A percentile compares a stretch with the other conserved stretches of the same genome.
Evolutionary conservation across 73 alveolate genomes (phyloP).

Genomic region (Uronychia binucleata): DNA sequence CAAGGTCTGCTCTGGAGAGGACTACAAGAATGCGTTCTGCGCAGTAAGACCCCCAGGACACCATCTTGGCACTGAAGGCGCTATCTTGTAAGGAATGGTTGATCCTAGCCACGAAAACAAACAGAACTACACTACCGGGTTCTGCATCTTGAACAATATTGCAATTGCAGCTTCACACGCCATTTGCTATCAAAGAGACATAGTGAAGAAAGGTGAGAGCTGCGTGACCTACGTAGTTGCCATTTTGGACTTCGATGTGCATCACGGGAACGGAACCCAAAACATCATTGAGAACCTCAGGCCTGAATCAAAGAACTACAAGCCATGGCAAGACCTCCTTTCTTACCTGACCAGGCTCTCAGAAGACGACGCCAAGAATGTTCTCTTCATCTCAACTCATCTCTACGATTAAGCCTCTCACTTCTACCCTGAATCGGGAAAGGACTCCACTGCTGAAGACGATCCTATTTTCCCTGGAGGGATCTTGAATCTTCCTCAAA

Average conservation of each 20-base stretch:
- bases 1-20: background rate
- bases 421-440: slow-evolving; percentile 63
- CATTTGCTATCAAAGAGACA: slow-evolving; percentile 58
- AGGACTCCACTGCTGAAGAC: slow-evolving; percentile 46
- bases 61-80: slow-evolving; percentile 89
- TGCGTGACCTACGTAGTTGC: too few relatives aligned
- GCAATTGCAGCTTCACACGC: slow-evolving; percentile 95
- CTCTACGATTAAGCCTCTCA: slow-evolving; percentile 27
- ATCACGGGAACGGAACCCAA: slow-evolving; percentile 99
- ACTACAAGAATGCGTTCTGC: slow-evolving; percentile 89
- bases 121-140: slow-evolving; percentile 77
- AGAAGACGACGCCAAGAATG: slow-evolving; percentile 86
- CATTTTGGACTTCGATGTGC: slow-evolving; percentile 97
- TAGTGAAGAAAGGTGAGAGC: slow-evolving; percentile 59
- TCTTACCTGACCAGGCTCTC: slow-evolving; percentile 37
- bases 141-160: slow-evolving; percentile 94
- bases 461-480: slow-evolving; percentile 90
- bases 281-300: slow-evolving; percentile 82
- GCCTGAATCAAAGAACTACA: slow-evolving; percentile 46
- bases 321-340: slow-evolving; percentile 27
- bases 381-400: slow-evolving; percentile 79
- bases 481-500: slow-evolving; percentile 77
- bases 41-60: slow-evolving; percentile 97
- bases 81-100: background rate
- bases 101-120: background rate